Percentiles rank a stretch among this genome's conserved stretches.
These are phyloP conservation scores for Bauhinia variegata DNA, from an alignment of 306 rosid genomes.

Conservation along the genomic window DNA sequence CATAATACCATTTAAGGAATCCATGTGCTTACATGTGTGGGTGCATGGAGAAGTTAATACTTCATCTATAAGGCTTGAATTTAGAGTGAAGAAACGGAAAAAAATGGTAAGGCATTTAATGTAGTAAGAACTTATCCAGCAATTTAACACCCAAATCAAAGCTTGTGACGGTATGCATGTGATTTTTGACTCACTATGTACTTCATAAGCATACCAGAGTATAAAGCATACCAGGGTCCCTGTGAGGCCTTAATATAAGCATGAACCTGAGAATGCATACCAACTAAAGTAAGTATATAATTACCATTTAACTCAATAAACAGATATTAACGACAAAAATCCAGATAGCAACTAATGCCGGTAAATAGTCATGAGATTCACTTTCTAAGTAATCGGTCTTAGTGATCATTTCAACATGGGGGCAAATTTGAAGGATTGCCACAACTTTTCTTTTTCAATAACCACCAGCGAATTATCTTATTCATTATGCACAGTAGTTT, in stretches of 20 bases:
- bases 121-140: background rate
- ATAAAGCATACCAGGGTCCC: constrained; percentile 90
- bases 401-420: no score
- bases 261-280: constrained; percentile 68
- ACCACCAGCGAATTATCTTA: no score
- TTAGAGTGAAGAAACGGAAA: no score
- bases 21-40: background rate
- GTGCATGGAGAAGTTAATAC: background rate
- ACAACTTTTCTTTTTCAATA: no score
- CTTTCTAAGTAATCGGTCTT: no score
- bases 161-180: constrained; percentile 1
- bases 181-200: constrained; percentile 19
- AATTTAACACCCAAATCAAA: constrained; percentile 2
- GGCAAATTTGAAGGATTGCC: background rate
- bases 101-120: no score
- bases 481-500: no score
- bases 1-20: constrained; percentile 15
- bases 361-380: background rate
- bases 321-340: background rate
- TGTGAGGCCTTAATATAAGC: constrained; percentile 87
- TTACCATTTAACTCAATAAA: constrained; percentile 8
- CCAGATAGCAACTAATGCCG: background rate
- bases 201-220: constrained; percentile 67
- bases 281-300: constrained; percentile 18
- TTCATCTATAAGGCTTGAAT: no score